A percentile compares a stretch with the other conserved stretches of the same genome.
These are phyloP conservation scores for Lactarius quietus DNA, from an alignment of 768 basidiomycete species.

Conservation along the genomic window DNA sequence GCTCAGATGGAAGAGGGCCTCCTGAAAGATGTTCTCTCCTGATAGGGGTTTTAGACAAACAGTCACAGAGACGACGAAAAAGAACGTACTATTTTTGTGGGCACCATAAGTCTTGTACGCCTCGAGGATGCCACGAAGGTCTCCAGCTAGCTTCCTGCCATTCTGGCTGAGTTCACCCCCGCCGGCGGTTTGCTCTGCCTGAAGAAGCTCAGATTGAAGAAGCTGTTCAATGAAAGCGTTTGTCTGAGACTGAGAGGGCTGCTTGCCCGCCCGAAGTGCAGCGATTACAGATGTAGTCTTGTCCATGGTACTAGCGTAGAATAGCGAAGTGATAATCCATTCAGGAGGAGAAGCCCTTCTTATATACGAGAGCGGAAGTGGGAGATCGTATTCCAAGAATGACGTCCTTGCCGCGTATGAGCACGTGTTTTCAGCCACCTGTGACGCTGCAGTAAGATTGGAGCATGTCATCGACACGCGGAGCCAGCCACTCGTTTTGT, in stretches of 20 bases:
- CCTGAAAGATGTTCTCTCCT: slow-evolving; percentile 66
- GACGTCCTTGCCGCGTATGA: slow-evolving; percentile 7
- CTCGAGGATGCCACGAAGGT: slow-evolving; percentile 49
- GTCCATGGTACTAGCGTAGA: slow-evolving; percentile 45
- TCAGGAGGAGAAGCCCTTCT: background rate
- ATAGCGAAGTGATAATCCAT: background rate
- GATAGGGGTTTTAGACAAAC: slow-evolving; percentile 5
- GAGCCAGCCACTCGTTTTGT: background rate
- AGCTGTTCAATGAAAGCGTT: slow-evolving; percentile 52
- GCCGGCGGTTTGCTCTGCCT: slow-evolving; percentile 39
- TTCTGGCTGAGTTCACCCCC: slow-evolving; percentile 49
- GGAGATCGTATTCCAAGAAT: background rate
- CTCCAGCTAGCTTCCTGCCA: slow-evolving; percentile 49
- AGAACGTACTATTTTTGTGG: slow-evolving; percentile 57
- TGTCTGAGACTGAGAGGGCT: slow-evolving; percentile 60
- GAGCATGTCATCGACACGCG: background rate
- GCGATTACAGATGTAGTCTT: slow-evolving; percentile 58
- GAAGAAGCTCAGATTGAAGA: slow-evolving; percentile 46
- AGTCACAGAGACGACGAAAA: background rate
- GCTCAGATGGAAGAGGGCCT: slow-evolving; percentile 61
- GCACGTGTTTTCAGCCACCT: slow-evolving; percentile 10
- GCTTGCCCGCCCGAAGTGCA: slow-evolving; percentile 67
- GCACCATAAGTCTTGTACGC: slow-evolving; percentile 53
- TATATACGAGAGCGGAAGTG: slow-evolving; percentile 1
- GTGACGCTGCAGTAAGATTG: background rate